Conservation (phyloP, 2,329 filamentous ascomycete species). For the Geosmithia flava region DNA sequence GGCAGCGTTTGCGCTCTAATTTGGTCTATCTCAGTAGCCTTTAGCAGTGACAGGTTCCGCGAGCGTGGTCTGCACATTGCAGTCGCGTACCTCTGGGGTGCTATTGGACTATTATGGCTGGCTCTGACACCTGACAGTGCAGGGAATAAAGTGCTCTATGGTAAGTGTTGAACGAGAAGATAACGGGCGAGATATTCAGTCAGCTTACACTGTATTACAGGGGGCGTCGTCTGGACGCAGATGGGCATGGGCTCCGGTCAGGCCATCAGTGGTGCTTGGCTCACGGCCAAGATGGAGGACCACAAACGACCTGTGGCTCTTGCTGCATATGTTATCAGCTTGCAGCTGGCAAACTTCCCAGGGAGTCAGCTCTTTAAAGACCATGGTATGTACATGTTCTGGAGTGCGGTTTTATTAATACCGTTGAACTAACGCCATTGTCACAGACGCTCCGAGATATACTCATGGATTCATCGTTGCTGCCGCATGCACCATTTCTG, state of each 20-base stretch:
- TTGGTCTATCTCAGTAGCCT: constrained; percentile 11
- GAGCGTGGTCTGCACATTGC: constrained; percentile 16
- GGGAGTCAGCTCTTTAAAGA: constrained; percentile 15
- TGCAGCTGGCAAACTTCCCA: constrained; percentile 16
- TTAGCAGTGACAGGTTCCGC: constrained; percentile 13
- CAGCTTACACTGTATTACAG: constrained; percentile 2
- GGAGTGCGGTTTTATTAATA: background rate
- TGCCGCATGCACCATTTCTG: constrained; percentile 11
- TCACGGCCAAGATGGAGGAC: constrained; percentile 14
- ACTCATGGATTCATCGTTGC: constrained; percentile 11
- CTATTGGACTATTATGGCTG: constrained; percentile 13
- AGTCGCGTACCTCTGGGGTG: constrained; percentile 12
- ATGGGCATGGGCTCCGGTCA: constrained; percentile 18
- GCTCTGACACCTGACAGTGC: constrained; percentile 11
- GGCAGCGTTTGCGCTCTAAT: constrained; percentile 13
- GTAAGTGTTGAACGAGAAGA: constrained; percentile 1
- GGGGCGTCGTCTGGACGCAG: constrained; percentile 16
- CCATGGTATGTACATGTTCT: constrained; percentile 7
- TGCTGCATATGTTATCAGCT: constrained; percentile 17
- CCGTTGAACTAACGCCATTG: too few relatives aligned
- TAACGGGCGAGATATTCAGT: background rate
- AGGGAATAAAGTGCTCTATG: constrained; percentile 13
- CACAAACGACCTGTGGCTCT: constrained; percentile 14
- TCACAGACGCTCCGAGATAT: constrained; percentile 13
- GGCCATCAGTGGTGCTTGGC: constrained; percentile 17